These are phyloP conservation scores for Saccharomyces hybrid DNA, from an alignment of 1,139 yeast species.

Conservation along the genomic window DNA sequence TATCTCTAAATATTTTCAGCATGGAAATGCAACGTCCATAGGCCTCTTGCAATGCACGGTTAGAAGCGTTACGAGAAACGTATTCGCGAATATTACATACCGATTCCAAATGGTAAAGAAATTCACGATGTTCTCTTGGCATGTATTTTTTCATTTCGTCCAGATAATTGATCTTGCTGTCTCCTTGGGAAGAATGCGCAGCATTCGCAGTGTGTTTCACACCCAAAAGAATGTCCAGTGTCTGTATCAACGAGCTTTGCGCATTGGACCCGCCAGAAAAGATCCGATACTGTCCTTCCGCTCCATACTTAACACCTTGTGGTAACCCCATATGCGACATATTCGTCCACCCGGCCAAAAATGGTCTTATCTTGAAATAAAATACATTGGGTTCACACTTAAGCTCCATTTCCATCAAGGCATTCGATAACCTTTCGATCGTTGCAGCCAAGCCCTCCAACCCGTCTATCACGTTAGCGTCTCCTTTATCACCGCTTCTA, in stretches of 20 bases:
- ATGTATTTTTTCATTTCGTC: constrained; percentile 79
- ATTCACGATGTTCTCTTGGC: constrained; percentile 81
- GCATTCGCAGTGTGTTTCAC: constrained; percentile 80
- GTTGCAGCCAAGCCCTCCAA: constrained; percentile 47
- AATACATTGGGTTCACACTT: constrained; percentile 93
- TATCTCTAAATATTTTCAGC: constrained; percentile 83
- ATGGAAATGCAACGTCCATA: constrained; percentile 89
- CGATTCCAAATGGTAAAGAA: constrained; percentile 51
- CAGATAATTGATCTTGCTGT: constrained; percentile 45
- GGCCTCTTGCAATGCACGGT: constrained; percentile 57
- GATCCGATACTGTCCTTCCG: constrained; percentile 48
- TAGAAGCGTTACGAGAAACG: constrained; percentile 40
- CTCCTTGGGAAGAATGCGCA: constrained; percentile 30
- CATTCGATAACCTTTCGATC: constrained; percentile 68
- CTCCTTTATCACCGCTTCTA: constrained; percentile 6
- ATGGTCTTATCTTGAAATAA: constrained; percentile 80
- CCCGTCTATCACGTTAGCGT: constrained; percentile 17
- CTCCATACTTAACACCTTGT: constrained; percentile 71
- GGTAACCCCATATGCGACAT: constrained; percentile 84
- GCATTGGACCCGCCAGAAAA: constrained; percentile 93
- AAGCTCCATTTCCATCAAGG: constrained; percentile 79
- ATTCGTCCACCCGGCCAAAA: constrained; percentile 88
- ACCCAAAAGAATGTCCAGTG: constrained; percentile 67
- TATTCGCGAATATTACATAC: constrained; percentile 57
- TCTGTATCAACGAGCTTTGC: constrained; percentile 83